Conservation (phyloP, 176 grass and related monocot species). For the Rhynchospora tenuis region DNA sequence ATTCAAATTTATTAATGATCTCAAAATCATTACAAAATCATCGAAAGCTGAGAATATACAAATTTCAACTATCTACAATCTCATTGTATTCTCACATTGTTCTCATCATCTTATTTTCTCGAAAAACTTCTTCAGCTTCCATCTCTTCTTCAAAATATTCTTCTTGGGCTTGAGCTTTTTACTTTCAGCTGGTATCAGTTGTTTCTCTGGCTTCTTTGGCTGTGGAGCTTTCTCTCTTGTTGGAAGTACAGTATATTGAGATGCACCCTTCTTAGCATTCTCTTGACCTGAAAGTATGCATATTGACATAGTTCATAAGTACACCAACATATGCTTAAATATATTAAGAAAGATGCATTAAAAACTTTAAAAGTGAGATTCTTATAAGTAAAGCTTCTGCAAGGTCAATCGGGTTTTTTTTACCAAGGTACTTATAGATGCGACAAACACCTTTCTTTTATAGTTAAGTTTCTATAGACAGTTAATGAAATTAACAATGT, state of each 20-base stretch:
- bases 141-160: conserved; percentile 56
- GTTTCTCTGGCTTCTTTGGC: conserved; percentile 36
- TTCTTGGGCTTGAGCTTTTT: conserved; percentile 67
- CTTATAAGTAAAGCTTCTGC: neutral
- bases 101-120: conserved; percentile 28
- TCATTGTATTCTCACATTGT: too few relatives aligned
- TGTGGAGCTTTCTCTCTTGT: conserved; percentile 50
- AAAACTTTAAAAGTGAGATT: neutral
- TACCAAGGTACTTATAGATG: neutral
- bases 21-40: too few relatives aligned
- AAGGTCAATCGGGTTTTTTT: neutral
- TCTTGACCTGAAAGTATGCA: conserved; percentile 51
- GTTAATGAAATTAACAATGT: neutral
- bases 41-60: too few relatives aligned
- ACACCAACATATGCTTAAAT: neutral
- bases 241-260: conserved; percentile 65
- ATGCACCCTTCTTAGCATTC: conserved; percentile 34
- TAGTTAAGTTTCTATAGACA: neutral
- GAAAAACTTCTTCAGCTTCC: conserved; percentile 48
- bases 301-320: neutral
- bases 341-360: neutral
- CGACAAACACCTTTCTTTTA: too few relatives aligned
- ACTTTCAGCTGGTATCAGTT: conserved; percentile 18
- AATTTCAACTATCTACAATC: too few relatives aligned
- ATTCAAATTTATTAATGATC: too few relatives aligned